These are phyloP conservation scores for Coniferiporia weirii DNA, from an alignment of 1,284 basidiomycete genomes.

Conservation along the genomic window DNA sequence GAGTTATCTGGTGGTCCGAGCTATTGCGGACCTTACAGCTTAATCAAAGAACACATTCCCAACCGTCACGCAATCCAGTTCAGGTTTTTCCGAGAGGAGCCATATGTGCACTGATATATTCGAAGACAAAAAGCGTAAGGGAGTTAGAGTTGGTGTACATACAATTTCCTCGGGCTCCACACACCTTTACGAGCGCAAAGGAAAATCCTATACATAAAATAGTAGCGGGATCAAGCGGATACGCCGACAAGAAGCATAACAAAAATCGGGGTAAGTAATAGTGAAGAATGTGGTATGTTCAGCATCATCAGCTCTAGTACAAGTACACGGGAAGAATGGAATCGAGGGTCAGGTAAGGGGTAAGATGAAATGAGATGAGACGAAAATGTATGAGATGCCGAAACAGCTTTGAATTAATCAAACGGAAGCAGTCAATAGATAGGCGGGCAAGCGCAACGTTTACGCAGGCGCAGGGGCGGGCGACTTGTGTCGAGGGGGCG, in stretches of 20 bases:
- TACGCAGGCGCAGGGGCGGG: not conserved
- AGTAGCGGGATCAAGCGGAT: not conserved
- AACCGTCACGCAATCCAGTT: too few species aligned
- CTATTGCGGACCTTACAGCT: too few species aligned
- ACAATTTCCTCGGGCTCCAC: not conserved
- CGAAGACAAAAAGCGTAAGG: not conserved
- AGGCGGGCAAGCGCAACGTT: not conserved
- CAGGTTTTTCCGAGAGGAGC: too few species aligned
- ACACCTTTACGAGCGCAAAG: not conserved
- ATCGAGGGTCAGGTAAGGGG: not conserved
- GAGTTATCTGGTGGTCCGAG: too few species aligned
- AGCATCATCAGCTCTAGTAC: not conserved
- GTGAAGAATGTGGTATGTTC: not conserved
- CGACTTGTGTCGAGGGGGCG: constrained; percentile 5
- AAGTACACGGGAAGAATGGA: not conserved
- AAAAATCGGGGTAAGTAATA: not conserved
- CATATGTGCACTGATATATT: not conserved
- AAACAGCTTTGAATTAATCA: too few species aligned
- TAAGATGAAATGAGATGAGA: not conserved
- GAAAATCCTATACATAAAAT: not conserved
- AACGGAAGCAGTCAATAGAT: not conserved
- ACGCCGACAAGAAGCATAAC: too few species aligned
- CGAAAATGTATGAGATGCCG: too few species aligned
- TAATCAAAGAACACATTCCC: too few species aligned
- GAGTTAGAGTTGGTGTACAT: not conserved